Percentiles rank a stretch among this genome's conserved stretches.
Conservation (phyloP, 1,139 yeast species). For the Yamadazyma spencermartinsiae region DNA sequence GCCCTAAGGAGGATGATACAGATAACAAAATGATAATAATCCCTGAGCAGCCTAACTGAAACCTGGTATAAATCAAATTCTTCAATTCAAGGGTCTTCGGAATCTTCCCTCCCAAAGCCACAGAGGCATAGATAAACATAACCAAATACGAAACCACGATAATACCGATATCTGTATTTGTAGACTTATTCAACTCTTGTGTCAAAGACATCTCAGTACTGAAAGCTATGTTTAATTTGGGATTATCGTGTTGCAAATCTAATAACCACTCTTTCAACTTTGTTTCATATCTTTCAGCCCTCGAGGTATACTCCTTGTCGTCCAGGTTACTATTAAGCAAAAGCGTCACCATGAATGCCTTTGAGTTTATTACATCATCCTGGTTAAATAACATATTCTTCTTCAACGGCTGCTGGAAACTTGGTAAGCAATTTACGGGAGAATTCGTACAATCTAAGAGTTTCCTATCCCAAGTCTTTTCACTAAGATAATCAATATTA, state of each 20-base stretch:
- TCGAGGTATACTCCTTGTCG: constrained; percentile 34
- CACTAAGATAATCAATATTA: constrained; percentile 50
- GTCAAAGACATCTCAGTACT: constrained; percentile 82
- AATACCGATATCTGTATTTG: constrained; percentile 75
- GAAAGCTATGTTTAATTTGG: constrained; percentile 66
- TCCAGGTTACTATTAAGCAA: constrained; percentile 46
- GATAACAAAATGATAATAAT: constrained; percentile 78
- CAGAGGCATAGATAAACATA: constrained; percentile 90
- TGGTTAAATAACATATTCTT: constrained; percentile 61
- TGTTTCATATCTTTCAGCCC: constrained; percentile 66
- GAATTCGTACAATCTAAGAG: constrained; percentile 64
- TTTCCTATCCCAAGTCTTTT: constrained; percentile 52
- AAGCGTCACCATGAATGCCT: constrained; percentile 76
- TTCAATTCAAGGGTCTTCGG: constrained; percentile 27
- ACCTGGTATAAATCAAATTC: constrained; percentile 59
- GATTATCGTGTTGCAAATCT: constrained; percentile 43
- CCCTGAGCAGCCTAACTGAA: constrained; percentile 78
- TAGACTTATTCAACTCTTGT: constrained; percentile 77
- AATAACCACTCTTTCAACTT: constrained; percentile 57
- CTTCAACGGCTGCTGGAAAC: constrained; percentile 87
- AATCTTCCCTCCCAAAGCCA: constrained; percentile 69
- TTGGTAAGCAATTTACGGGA: constrained; percentile 88
- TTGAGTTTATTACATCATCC: constrained; percentile 54
- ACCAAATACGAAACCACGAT: constrained; percentile 72
- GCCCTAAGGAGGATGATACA: constrained; percentile 77